phyloP scores from a whole-genome alignment of 257 asterid species.

The Orobanche coerulescens region DNA sequence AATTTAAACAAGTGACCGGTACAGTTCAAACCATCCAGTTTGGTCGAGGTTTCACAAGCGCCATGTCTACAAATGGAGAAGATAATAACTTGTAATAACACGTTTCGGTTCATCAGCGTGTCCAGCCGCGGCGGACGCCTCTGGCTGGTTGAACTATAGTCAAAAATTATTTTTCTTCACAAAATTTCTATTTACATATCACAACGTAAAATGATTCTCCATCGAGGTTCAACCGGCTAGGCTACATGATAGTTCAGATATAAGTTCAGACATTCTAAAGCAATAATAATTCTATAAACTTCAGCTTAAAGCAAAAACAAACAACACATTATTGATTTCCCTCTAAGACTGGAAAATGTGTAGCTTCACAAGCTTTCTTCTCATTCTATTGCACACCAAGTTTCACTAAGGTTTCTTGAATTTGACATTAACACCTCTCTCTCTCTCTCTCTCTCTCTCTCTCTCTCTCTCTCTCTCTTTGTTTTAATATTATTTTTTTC shows the following conservation, averaged over 20 bases:
- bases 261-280: background rate
- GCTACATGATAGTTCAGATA: background rate
- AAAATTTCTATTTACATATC: no score
- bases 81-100: no score
- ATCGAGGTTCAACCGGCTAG: no score
- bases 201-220: no score
- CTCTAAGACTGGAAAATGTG: conserved; percentile 40
- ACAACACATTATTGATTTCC: conserved; percentile 34
- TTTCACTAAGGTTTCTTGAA: conserved; percentile 33
- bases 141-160: no score
- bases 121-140: no score
- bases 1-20: no score
- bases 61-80: no score
- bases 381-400: conserved; percentile 29
- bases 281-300: conserved; percentile 24
- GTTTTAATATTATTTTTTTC: conserved; percentile 17
- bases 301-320: conserved; percentile 63
- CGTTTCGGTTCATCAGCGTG: no score
- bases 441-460: conserved; percentile 16
- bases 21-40: no score
- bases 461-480: conserved; percentile 17
- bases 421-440: conserved; percentile 28
- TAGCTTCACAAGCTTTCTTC: conserved; percentile 42
- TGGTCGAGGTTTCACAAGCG: no score
- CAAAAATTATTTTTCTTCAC: no score